Base-by-base conservation (phyloP, 352 stramenopile genomes). In the Pythium angustatum region DNA sequence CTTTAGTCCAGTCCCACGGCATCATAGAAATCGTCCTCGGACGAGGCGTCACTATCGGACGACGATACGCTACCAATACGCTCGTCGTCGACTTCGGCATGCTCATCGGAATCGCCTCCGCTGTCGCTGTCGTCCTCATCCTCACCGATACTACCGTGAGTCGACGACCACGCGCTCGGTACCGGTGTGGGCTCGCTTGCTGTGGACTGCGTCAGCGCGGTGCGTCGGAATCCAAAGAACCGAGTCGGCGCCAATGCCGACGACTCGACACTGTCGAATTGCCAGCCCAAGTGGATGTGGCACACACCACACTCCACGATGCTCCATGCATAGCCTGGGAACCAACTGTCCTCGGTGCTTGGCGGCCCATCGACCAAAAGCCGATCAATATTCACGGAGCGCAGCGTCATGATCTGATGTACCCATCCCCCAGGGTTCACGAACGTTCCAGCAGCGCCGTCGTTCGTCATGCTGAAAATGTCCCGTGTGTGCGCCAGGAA, bases 371-470 rank as follows among this genome's bases (percentile, higher is more conserved):
- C 73, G 11, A 87, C 67, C 36, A 84, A 72, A 15, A 90, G 67
- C 31, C 75, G 67, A 24, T 74, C 71, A 9, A 47, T 60, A 22
- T 83, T 47, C 5, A 95, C 77, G 2, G 79, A 66, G 2, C 77
- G 72, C 50, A 95, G 65, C 40, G 87, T 94, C 64, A 95, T 75
- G 31, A 94, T 78, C 72, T 95, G 87, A 56, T 88, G 88, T 5
- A 94, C 85, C 47, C 82, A 76, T 11, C 87, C 87, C 2, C 76
- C 72, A 6, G 87, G 87, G 54, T 95, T 95, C 15, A 94, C 87
- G 53, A 94, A 95, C 8, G 87, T 95, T 8, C 80, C 84, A 0
- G 74, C 78, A 4, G 75, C 75, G 38, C 78, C 80, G 41, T 84
- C 74, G n/a, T 60, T 68, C 21, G 72, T 84, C 77, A 91, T 85